Evolutionary conservation across 1,284 basidiomycete species (phyloP).

Genomic region (Cystobasidium slooffiae): DNA sequence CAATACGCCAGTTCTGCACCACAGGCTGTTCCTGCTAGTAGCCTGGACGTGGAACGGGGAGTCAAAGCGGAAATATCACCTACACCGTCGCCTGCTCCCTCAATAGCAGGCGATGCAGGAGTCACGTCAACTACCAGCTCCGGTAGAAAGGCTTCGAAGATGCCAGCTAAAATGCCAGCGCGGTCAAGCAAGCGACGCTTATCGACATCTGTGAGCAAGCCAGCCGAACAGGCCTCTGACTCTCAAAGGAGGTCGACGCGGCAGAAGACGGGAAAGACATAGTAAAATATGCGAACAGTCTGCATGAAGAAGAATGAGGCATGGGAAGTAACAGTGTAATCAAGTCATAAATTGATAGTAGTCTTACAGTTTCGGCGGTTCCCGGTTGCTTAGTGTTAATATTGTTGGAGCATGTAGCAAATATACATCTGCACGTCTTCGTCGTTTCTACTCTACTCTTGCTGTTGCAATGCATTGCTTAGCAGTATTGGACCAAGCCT

Average conservation of each 20-base stretch:
- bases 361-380: neutral
- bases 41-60: conserved; percentile 10
- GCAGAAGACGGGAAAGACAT: conserved; percentile 14
- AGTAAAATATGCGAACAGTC: neutral
- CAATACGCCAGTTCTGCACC: conserved; percentile 11
- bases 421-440: neutral
- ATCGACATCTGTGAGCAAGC: neutral
- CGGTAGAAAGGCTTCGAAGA: neutral
- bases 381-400: neutral
- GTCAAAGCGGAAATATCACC: conserved; percentile 22
- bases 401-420: conserved; percentile 12
- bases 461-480: neutral
- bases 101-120: neutral
- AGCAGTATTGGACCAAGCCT: neutral
- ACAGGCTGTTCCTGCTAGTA: conserved; percentile 12
- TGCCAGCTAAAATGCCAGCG: conserved; percentile 9
- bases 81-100: neutral
- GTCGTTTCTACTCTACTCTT: no score
- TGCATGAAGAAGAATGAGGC: no score
- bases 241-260: conserved; percentile 16
- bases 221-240: neutral
- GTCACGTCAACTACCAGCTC: neutral
- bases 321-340: no score
- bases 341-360: no score
- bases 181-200: conserved; percentile 25